These are phyloP conservation scores for Sugiyamaella grinbergsii DNA, from an alignment of 1,139 yeast species.

Conservation along the genomic window DNA sequence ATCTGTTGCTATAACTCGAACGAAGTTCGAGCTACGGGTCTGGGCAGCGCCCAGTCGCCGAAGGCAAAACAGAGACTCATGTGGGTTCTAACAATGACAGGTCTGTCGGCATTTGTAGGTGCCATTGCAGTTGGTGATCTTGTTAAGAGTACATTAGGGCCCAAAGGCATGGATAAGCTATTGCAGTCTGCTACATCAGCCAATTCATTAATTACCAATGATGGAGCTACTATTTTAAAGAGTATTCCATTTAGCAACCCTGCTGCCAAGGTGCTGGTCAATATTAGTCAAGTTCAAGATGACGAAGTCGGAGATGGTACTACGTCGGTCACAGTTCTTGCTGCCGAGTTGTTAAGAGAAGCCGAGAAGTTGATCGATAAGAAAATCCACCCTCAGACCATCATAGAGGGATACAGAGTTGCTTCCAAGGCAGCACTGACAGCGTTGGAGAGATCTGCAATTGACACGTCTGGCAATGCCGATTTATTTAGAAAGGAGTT, in stretches of 20 bases:
- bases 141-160: slow-evolving; percentile 94
- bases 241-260: slow-evolving; percentile 96
- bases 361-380: slow-evolving; percentile 92
- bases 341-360: slow-evolving; percentile 90
- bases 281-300: slow-evolving; percentile 95
- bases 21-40: background rate
- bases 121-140: slow-evolving; percentile 98
- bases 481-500: slow-evolving; percentile 76
- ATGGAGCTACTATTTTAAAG: slow-evolving; percentile 96
- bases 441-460: slow-evolving; percentile 77
- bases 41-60: too few relatives aligned
- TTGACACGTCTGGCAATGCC: slow-evolving; percentile 66
- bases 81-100: too few relatives aligned
- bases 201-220: slow-evolving; percentile 83
- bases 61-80: too few relatives aligned
- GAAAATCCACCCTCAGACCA: slow-evolving; percentile 96
- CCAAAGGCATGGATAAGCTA: slow-evolving; percentile 97
- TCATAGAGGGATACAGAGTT: slow-evolving; percentile 91
- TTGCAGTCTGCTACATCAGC: slow-evolving; percentile 85
- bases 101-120: slow-evolving; percentile 91
- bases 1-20: too few relatives aligned
- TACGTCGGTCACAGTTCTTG: slow-evolving; percentile 93
- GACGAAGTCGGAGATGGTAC: slow-evolving; percentile 99
- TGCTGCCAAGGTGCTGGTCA: slow-evolving; percentile 96
- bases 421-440: slow-evolving; percentile 80